Evolutionary conservation across 805 yeast species (phyloP), one percentile per base, ranked within the genome.

Genomic region (Starmerella powellii): DNA sequence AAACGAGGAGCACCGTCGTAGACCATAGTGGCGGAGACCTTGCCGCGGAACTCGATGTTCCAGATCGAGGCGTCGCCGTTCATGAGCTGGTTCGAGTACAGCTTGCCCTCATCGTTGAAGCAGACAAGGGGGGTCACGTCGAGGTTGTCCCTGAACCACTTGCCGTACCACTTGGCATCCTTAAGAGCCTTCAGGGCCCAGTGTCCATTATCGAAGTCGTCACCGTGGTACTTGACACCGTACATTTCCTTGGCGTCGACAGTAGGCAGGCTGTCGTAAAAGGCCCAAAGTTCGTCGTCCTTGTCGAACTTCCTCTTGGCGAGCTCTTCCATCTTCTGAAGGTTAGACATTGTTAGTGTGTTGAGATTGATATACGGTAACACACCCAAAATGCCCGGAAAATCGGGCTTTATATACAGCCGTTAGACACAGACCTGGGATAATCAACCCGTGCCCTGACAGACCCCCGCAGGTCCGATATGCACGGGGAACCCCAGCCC

Each of bases 21-120:
- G 27, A 34, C 37, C 37, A 34, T 34, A 11, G 37, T 34, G 18
- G 37, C 37, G 19, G 37, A 34, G 17, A 34, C 37, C 27, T 20
- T 34, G 28, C 37, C 37, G 17, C 27, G 37, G 26, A 34, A 34
- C 37, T 34, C 37, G 28, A 34, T 34, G 28, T 21, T 34, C 37
- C 37, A 34, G 21, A 34, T 6, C 10, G 37, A 20, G 21, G 28
- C 12, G 10, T 34, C 15, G 6, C 37, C 27, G 18, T 34, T 34
- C 37, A 34, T 34, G 20, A 21, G 17, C 28, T 21, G 37, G 28
- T 34, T 20, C n/a, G 27, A n/a, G 17, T 11, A 13, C 15, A 34
- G 28, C 37, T 34, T 19, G 6, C 27, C 37, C 15, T 34, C 26
- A 4, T 34, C 18, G 37, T 34, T 34, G 17, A 18, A 34, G 26